phyloP scores from a whole-genome alignment of 805 yeast species.

The Debaryomyces tyrocola region DNA sequence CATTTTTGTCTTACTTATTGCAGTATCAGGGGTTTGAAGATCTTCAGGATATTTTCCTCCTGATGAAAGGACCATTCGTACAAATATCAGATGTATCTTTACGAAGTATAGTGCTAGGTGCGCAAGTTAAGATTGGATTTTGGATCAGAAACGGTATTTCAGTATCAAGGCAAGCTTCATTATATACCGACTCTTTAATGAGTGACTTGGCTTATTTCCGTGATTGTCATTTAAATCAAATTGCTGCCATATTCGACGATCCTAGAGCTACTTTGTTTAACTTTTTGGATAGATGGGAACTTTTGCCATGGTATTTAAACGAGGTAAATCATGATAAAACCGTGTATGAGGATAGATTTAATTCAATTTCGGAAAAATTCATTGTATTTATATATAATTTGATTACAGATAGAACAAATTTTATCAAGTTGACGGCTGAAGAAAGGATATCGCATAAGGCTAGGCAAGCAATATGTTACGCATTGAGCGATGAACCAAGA shows the following conservation, averaged over 20 bases:
- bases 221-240: slow-evolving; percentile 48
- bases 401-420: slow-evolving; percentile 36
- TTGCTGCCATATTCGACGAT: slow-evolving; percentile 39
- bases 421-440: slow-evolving; percentile 22
- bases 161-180: slow-evolving; percentile 49
- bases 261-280: slow-evolving; percentile 35
- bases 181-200: slow-evolving; percentile 45
- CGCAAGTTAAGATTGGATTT: slow-evolving; percentile 62
- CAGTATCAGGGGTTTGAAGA: slow-evolving; percentile 28
- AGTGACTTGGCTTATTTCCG: slow-evolving; percentile 42
- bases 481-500: slow-evolving; percentile 51
- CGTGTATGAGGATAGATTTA: slow-evolving; percentile 48
- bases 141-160: slow-evolving; percentile 76
- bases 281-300: slow-evolving; percentile 57
- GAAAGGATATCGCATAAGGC: slow-evolving; percentile 27
- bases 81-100: slow-evolving; percentile 56
- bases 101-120: slow-evolving; percentile 57
- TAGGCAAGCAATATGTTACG: slow-evolving; percentile 47
- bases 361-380: slow-evolving; percentile 44
- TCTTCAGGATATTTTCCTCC: slow-evolving; percentile 13
- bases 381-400: slow-evolving; percentile 45
- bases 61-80: slow-evolving; percentile 34
- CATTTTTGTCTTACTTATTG: slow-evolving; percentile 50
- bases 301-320: slow-evolving; percentile 49
- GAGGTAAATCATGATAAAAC: slow-evolving; percentile 32